These are phyloP conservation scores for Amanita muscaria DNA, from an alignment of 768 basidiomycete genomes.

Conservation along the genomic window DNA sequence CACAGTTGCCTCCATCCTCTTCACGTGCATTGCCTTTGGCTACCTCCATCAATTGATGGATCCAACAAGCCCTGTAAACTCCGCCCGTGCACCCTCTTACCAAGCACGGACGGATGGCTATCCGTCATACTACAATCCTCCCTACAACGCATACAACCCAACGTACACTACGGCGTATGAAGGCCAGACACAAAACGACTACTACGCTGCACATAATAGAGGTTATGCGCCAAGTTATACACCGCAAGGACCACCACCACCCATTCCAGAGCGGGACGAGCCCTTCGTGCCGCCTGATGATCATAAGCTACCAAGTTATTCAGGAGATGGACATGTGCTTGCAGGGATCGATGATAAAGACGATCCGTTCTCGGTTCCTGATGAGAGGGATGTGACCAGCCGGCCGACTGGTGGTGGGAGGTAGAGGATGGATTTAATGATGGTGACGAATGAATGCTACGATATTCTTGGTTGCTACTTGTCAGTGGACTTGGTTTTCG, in stretches of 20 bases:
- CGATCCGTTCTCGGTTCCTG: slow-evolving; percentile 42
- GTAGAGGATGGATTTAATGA: slow-evolving; percentile 16
- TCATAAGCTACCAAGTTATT: slow-evolving; percentile 43
- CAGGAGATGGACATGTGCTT: slow-evolving; percentile 21
- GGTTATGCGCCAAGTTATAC: slow-evolving; percentile 30
- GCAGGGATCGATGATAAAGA: slow-evolving; percentile 31
- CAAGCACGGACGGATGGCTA: slow-evolving; percentile 27
- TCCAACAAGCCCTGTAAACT: slow-evolving; percentile 49
- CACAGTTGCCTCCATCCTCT: too few relatives aligned
- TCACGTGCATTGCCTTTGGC: slow-evolving; percentile 56
- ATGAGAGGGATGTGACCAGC: slow-evolving; percentile 38
- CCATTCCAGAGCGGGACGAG: slow-evolving; percentile 19
- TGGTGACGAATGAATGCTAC: too few relatives aligned
- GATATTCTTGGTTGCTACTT: too few relatives aligned
- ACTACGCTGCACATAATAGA: slow-evolving; percentile 4
- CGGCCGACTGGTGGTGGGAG: slow-evolving; percentile 28
- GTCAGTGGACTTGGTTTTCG: too few relatives aligned
- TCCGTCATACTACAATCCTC: slow-evolving; percentile 51
- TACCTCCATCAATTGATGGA: slow-evolving; percentile 73
- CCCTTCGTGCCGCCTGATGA: slow-evolving; percentile 25
- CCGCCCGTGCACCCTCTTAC: slow-evolving; percentile 36
- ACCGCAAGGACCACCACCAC: slow-evolving; percentile 42
- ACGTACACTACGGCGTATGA: slow-evolving; percentile 16
- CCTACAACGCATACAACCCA: slow-evolving; percentile 47
- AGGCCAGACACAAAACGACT: slow-evolving; percentile 17